Evolutionary conservation across 352 stramenopile genomes (phyloP).

Genomic region (Phytophthora agathidicida): DNA sequence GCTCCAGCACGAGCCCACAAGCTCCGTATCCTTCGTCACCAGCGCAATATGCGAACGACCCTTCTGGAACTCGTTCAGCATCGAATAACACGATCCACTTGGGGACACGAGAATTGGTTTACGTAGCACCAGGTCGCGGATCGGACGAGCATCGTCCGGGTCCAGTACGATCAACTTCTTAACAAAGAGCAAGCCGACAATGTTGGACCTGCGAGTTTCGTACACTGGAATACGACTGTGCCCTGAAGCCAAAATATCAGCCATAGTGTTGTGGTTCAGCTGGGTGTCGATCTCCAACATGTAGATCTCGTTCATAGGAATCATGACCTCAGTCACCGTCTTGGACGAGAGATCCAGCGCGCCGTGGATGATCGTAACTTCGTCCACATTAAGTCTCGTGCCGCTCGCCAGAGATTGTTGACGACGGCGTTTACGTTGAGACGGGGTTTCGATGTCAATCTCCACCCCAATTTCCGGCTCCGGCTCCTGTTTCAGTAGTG

Average conservation of each 20-base stretch:
- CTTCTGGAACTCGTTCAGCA: slow-evolving; percentile 94
- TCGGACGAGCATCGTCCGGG: slow-evolving; percentile 69
- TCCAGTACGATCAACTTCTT: slow-evolving; percentile 92
- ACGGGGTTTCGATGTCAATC: slow-evolving; percentile 19
- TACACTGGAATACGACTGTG: slow-evolving; percentile 93
- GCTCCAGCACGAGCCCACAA: slow-evolving; percentile 64
- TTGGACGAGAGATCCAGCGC: slow-evolving; percentile 89
- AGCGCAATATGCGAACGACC: slow-evolving; percentile 86
- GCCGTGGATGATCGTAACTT: slow-evolving; percentile 94
- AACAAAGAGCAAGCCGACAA: slow-evolving; percentile 88
- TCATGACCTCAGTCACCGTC: slow-evolving; percentile 89
- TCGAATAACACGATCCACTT: slow-evolving; percentile 82
- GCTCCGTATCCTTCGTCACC: slow-evolving; percentile 62
- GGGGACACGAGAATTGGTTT: slow-evolving; percentile 85
- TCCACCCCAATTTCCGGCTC: slow-evolving; percentile 18
- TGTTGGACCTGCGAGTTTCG: slow-evolving; percentile 69
- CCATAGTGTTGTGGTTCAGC: slow-evolving; percentile 77
- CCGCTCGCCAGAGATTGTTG: slow-evolving; percentile 47
- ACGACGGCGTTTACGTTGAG: slow-evolving; percentile 24
- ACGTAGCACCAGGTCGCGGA: slow-evolving; percentile 75
- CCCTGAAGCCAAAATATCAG: slow-evolving; percentile 84
- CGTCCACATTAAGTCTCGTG: slow-evolving; percentile 74
- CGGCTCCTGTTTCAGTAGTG: slow-evolving; percentile 31
- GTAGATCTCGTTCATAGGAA: slow-evolving; percentile 86
- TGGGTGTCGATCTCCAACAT: slow-evolving; percentile 85